Evolutionary conservation across 2,329 filamentous ascomycete species (phyloP).

Genomic region (Zalaria obscura): DNA sequence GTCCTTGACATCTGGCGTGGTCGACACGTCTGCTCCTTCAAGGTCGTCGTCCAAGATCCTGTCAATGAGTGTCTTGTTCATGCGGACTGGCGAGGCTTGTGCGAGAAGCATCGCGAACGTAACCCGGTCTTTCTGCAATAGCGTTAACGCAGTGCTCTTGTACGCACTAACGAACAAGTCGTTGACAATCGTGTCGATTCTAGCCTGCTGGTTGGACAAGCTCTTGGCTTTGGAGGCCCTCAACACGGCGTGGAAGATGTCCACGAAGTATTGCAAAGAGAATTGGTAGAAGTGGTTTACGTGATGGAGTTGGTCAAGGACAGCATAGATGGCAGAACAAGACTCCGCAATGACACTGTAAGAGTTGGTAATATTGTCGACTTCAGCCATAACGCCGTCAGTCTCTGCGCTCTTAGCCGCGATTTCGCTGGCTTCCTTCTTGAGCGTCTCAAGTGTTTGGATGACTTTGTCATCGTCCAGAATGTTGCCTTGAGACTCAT

Average conservation of each 20-base stretch:
- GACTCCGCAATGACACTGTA: constrained; percentile 88
- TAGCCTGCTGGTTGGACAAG: constrained; percentile 37
- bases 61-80: constrained; percentile 85
- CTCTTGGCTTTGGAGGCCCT: constrained; percentile 68
- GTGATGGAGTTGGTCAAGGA: constrained; percentile 92
- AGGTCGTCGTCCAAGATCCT: constrained; percentile 66
- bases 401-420: constrained; percentile 93
- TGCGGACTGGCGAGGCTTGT: constrained; percentile 88
- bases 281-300: constrained; percentile 99
- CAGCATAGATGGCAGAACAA: constrained; percentile 93
- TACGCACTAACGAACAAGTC: constrained; percentile 87
- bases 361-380: constrained; percentile 87
- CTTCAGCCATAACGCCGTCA: constrained; percentile 94
- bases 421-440: constrained; percentile 94
- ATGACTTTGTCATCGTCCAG: constrained; percentile 97
- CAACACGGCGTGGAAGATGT: constrained; percentile 91
- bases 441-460: constrained; percentile 90
- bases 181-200: constrained; percentile 79
- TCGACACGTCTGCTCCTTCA: constrained; percentile 66
- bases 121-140: constrained; percentile 87
- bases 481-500: constrained; percentile 95
- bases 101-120: constrained; percentile 90
- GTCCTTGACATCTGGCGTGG: constrained; percentile 46
- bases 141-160: constrained; percentile 79
- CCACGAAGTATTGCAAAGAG: constrained; percentile 92